These are phyloP conservation scores for Rhodotorula toruloides DNA, from an alignment of 768 basidiomycete genomes.

Conservation along the genomic window DNA sequence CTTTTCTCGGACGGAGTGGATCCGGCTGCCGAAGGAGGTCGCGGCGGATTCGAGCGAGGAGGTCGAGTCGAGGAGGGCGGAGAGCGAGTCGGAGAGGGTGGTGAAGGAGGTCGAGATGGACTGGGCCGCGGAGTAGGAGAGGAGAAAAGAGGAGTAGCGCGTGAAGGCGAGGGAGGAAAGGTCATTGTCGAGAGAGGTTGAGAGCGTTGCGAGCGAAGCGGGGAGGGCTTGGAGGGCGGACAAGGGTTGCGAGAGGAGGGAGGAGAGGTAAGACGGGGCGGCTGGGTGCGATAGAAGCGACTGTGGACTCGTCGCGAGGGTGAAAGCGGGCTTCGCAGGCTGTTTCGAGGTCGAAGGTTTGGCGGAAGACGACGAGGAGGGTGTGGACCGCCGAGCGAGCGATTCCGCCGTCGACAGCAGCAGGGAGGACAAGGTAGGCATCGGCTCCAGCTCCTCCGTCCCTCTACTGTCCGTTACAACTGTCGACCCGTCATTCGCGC, in stretches of 20 bases:
- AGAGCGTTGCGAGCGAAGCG: constrained; percentile 13
- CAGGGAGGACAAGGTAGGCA: constrained; percentile 33
- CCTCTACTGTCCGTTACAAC: no score
- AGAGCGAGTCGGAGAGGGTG: constrained; percentile 24
- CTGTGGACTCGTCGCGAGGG: background rate
- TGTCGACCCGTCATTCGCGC: no score
- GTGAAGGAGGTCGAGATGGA: constrained; percentile 31
- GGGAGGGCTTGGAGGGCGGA: constrained; percentile 23
- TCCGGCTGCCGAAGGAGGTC: constrained; percentile 9
- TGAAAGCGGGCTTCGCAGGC: background rate
- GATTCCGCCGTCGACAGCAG: constrained; percentile 33
- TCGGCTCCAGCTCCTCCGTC: background rate
- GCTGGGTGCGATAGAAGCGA: background rate
- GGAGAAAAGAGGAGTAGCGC: constrained; percentile 38
- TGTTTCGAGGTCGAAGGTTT: background rate
- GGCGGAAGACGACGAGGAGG: background rate
- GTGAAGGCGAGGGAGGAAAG: constrained; percentile 41
- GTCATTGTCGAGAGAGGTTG: constrained; percentile 38
- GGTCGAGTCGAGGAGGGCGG: constrained; percentile 35
- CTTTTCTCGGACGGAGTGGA: constrained; percentile 14
- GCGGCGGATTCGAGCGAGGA: constrained; percentile 17
- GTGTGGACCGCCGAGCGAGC: constrained; percentile 11
- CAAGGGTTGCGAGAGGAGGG: constrained; percentile 26
- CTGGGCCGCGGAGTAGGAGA: constrained; percentile 29
- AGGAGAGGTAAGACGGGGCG: constrained; percentile 18